phyloP scores from a whole-genome alignment of 352 stramenopile species.

The Globisporangium solare region DNA sequence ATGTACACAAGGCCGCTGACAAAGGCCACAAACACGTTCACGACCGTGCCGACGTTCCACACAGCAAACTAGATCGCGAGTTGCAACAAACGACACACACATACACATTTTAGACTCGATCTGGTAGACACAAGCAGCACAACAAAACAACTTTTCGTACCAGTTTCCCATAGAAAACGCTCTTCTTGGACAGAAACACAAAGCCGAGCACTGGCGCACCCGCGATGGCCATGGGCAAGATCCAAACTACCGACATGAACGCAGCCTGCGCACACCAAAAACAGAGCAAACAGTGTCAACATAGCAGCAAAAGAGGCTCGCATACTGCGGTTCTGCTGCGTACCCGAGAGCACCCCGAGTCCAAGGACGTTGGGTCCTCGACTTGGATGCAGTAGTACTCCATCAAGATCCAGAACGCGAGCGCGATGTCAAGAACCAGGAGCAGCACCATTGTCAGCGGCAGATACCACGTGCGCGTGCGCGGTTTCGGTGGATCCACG shows the following conservation, averaged over 20 bases:
- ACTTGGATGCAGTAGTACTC: slow-evolving; percentile 88
- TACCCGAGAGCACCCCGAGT: slow-evolving; percentile 77
- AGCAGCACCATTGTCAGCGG: slow-evolving; percentile 52
- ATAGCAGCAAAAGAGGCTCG: not conserved
- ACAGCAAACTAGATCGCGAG: slow-evolving; percentile 32
- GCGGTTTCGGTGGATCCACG: slow-evolving; percentile 14
- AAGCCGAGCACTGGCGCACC: slow-evolving; percentile 65
- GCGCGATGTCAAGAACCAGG: slow-evolving; percentile 55
- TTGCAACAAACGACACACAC: not conserved
- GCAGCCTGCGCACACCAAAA: slow-evolving; percentile 31
- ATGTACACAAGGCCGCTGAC: slow-evolving; percentile 50
- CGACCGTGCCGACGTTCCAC: slow-evolving; percentile 64
- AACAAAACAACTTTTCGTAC: slow-evolving; percentile 17
- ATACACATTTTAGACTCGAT: not conserved
- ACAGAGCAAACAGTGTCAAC: slow-evolving; percentile 2
- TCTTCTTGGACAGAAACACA: slow-evolving; percentile 65
- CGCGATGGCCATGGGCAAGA: slow-evolving; percentile 56
- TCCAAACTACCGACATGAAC: slow-evolving; percentile 50
- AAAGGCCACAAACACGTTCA: slow-evolving; percentile 70
- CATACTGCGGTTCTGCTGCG: slow-evolving; percentile 9
- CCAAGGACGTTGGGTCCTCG: slow-evolving; percentile 57
- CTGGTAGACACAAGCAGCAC: not conserved
- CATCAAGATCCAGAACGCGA: slow-evolving; percentile 74
- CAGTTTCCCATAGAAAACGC: slow-evolving; percentile 71
- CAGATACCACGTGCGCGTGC: slow-evolving; percentile 28